Base-by-base conservation (phyloP, 352 stramenopile genomes). In the Hyaloperonospora brassicae region DNA sequence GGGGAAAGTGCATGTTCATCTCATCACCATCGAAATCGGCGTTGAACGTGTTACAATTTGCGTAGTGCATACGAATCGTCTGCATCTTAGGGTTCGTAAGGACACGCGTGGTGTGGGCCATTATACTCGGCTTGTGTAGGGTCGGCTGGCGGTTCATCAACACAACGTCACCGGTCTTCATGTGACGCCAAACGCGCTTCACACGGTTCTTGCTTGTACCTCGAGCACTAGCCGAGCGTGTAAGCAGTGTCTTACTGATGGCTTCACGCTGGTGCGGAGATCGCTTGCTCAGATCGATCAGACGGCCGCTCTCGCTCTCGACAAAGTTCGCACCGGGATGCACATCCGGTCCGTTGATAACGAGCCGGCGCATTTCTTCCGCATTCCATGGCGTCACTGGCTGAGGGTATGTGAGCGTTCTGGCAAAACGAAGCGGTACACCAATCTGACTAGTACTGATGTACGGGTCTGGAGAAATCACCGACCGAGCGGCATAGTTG, bases 11-110 rank as follows among this genome's bases (percentile, higher is more conserved):
- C 76, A 98, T 98, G 79, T 99, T 99, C 85, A 99, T 99, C 83
- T 99, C 97, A 72, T 99, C 97, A 59, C 97, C 97, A 73, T 99
- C 97, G 66, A 99, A 99, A 80, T 99, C 97, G 35, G 97, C 97
- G 78, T 99, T 99, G 87, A 99, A 99, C 39, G 97, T 98, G 78
- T 99, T 99, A 81, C 97, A 99, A 80, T 99, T 99, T 34, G 96
- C 96, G 70, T 99, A 99, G 80, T 99, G 96, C 96, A 99, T 99
- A 46, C 97, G 92, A 61, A 99, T 97, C 24, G 97, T 99, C 73
- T 99, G 97, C 80, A 98, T 97, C 42, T 86, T 97, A 1, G 89
- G 92, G 70, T 95, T 95, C 36, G 83, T 94, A 31, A 99, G 76
- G 52, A 99, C 95, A 54, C 96, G 90, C 17, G 97, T 98, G 59